A percentile compares a stretch with the other conserved stretches of the same genome.
Conservation (phyloP, 176 grass and related monocot genomes). For the Secale cereale region DNA sequence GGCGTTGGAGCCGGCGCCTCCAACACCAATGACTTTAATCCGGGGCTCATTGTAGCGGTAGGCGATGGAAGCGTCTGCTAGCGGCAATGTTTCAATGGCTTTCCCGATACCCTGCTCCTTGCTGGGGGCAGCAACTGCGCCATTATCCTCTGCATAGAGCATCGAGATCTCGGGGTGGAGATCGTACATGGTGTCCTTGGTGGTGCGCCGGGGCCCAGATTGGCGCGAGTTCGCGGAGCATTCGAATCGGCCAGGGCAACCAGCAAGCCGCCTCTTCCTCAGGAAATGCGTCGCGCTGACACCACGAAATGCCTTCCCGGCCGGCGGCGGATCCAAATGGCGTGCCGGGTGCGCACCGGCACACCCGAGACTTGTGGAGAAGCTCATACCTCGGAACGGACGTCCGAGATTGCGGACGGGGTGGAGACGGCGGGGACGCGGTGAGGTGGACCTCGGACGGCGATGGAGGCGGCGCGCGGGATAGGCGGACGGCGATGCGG, state of each 20-base stretch:
- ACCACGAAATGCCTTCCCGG: background rate
- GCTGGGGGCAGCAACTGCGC: conserved; percentile 29
- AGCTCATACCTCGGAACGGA: background rate
- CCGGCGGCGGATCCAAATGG: background rate
- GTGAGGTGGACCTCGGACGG: background rate
- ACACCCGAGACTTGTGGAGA: background rate
- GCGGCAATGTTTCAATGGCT: conserved; percentile 15
- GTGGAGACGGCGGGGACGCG: background rate
- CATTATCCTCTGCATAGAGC: conserved; percentile 53
- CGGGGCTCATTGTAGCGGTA: conserved; percentile 65
- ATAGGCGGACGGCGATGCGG: background rate
- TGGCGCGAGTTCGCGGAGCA: conserved; percentile 43
- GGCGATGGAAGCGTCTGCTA: background rate
- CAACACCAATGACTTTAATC: conserved; percentile 88
- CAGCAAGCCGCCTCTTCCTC: background rate
- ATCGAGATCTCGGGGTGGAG: conserved; percentile 70
- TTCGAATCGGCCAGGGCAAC: background rate
- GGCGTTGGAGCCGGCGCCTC: conserved; percentile 78
- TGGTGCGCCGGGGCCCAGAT: conserved; percentile 23
- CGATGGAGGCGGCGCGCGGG: background rate
- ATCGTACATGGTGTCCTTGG: conserved; percentile 54
- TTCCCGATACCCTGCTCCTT: conserved; percentile 13
- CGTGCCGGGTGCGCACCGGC: background rate
- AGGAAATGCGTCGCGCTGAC: background rate
- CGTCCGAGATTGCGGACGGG: background rate